Evolutionary conservation across 2,329 filamentous ascomycete genomes (phyloP).

Genomic region (Fusarium bulbicola): DNA sequence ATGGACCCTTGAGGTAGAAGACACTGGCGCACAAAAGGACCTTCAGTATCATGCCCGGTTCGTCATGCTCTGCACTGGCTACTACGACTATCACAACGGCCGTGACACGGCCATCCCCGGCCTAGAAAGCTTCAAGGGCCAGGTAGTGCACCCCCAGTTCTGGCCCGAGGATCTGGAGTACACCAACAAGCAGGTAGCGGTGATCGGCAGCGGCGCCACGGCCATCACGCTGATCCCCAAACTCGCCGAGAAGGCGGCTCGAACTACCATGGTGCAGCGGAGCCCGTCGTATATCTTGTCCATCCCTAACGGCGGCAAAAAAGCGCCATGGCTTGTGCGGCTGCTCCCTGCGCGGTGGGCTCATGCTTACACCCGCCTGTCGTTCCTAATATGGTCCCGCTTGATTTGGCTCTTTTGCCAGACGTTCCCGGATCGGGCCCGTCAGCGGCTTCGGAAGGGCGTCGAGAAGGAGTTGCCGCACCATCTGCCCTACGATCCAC

Average conservation of each 20-base stretch:
- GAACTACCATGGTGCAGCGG: not conserved
- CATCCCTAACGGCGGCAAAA: not conserved
- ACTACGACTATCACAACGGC: not conserved
- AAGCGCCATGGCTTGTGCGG: not conserved
- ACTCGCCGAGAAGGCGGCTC: not conserved
- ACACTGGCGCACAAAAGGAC: not conserved
- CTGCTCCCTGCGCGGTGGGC: not conserved
- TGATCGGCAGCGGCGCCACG: not conserved
- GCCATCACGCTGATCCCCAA: not conserved
- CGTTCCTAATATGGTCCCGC: not conserved
- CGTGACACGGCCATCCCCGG: not conserved
- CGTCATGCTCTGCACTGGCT: not conserved
- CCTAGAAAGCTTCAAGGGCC: not conserved
- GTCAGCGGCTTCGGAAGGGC: not conserved
- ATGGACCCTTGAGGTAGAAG: not conserved
- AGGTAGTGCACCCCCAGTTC: not conserved
- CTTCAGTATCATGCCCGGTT: not conserved
- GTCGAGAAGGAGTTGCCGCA: not conserved
- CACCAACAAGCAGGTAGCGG: not conserved
- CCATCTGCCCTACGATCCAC: not conserved
- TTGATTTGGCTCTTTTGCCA: not conserved
- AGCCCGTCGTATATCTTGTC: not conserved
- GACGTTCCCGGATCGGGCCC: not conserved
- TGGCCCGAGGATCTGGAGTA: not conserved
- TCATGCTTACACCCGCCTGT: not conserved